Percentiles rank a stretch among this genome's conserved stretches.
Conservation (phyloP, 441 rosid genomes). For the Gossypium davidsonii region DNA sequence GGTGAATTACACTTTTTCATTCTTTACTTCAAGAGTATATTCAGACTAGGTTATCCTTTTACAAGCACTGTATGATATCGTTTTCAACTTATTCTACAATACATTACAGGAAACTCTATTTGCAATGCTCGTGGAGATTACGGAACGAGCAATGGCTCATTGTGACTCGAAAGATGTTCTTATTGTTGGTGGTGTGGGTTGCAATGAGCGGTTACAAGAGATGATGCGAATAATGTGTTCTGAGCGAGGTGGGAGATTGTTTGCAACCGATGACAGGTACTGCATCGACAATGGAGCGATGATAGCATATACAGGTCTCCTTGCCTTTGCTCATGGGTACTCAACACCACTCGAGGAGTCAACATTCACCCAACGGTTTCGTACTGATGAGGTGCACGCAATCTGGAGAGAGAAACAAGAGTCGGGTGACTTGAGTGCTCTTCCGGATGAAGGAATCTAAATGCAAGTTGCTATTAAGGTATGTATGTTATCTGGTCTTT, state of each 20-base stretch:
- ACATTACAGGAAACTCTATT: constrained; percentile 64
- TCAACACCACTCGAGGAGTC: constrained; percentile 76
- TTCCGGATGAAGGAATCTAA: neutral
- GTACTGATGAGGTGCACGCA: constrained; percentile 88
- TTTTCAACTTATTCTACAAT: constrained; percentile 7
- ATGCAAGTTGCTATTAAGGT: constrained; percentile 1
- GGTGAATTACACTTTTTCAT: constrained; percentile 30
- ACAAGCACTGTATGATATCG: neutral
- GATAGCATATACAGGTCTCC: constrained; percentile 90
- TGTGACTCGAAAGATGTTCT: constrained; percentile 85
- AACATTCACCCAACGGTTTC: constrained; percentile 81
- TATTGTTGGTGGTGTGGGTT: constrained; percentile 90
- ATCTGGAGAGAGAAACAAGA: constrained; percentile 73
- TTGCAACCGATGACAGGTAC: constrained; percentile 85
- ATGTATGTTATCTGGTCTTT: neutral
- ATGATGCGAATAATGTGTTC: constrained; percentile 95
- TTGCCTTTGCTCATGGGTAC: constrained; percentile 60
- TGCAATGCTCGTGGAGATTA: constrained; percentile 95
- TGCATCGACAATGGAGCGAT: constrained; percentile 93
- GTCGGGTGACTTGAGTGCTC: neutral
- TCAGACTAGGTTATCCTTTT: neutral
- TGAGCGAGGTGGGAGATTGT: constrained; percentile 71
- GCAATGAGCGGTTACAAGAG: constrained; percentile 87
- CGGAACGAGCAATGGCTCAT: constrained; percentile 93
- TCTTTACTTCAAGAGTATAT: neutral